These are phyloP conservation scores for Aspergillus sp. DNA, from an alignment of 2,329 filamentous ascomycete species.

Conservation along the genomic window DNA sequence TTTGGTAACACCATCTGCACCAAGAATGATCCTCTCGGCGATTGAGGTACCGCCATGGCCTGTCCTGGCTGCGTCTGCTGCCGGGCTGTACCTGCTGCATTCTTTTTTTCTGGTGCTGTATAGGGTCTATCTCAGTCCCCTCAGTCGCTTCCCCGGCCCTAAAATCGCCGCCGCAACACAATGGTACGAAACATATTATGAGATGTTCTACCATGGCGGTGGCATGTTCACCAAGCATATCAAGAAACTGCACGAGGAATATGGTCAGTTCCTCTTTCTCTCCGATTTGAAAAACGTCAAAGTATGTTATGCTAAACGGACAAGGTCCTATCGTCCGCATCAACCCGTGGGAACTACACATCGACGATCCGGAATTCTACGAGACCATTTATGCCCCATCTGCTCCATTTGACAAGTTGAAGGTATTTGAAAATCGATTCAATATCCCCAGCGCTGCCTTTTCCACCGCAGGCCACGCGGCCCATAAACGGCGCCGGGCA, in stretches of 20 bases:
- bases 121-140: too few relatives aligned
- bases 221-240: neutral
- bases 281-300: neutral
- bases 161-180: neutral
- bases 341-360: constrained; percentile 1
- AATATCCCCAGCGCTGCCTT: neutral
- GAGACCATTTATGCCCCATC: neutral
- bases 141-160: too few relatives aligned
- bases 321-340: constrained; percentile 3
- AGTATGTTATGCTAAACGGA: too few relatives aligned
- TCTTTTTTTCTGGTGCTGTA: too few relatives aligned
- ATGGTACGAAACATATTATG: constrained; percentile 7
- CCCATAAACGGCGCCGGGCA: neutral
- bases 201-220: neutral
- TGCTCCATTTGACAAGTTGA: neutral
- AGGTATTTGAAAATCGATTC: constrained; percentile 1
- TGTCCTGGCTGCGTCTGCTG: too few relatives aligned
- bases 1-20: too few relatives aligned
- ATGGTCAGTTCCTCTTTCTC: neutral
- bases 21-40: too few relatives aligned
- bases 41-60: too few relatives aligned
- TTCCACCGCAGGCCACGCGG: constrained; percentile 1
- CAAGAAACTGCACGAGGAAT: neutral
- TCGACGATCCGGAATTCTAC: constrained; percentile 2
- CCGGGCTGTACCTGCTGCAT: too few relatives aligned